Evolutionary conservation across 2,329 filamentous ascomycete genomes (phyloP).

Genomic region (Apiospora malaysiana): DNA sequence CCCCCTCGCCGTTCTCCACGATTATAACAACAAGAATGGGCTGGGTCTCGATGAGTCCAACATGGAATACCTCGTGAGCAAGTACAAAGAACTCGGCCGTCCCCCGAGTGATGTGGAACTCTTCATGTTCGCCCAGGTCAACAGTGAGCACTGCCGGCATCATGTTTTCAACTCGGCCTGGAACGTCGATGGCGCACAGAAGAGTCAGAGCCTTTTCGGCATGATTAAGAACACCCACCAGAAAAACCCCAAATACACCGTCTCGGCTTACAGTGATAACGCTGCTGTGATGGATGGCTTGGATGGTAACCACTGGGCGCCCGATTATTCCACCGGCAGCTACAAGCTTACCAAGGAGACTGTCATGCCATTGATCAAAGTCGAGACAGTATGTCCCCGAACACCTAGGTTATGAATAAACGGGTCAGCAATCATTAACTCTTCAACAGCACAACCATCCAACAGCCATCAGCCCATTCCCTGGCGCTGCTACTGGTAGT

Average conservation of each 20-base stretch:
- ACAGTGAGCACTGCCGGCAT: slow-evolving; percentile 79
- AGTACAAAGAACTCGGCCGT: slow-evolving; percentile 69
- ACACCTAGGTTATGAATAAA: no score
- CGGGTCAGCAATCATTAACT: not conserved
- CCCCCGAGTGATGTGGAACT: slow-evolving; percentile 85
- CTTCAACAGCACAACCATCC: slow-evolving; percentile 75
- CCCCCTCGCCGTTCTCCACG: slow-evolving; percentile 75
- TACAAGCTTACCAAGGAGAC: slow-evolving; percentile 88
- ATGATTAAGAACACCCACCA: slow-evolving; percentile 98
- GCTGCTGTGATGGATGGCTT: slow-evolving; percentile 87
- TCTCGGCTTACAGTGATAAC: slow-evolving; percentile 97
- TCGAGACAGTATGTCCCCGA: slow-evolving; percentile 80
- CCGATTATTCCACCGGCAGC: slow-evolving; percentile 82
- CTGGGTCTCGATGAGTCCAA: slow-evolving; percentile 87
- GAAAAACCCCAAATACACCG: slow-evolving; percentile 78
- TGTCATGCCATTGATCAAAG: slow-evolving; percentile 89
- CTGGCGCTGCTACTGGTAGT: slow-evolving; percentile 92
- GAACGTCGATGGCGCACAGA: slow-evolving; percentile 87
- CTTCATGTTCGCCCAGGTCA: slow-evolving; percentile 99
- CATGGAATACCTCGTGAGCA: slow-evolving; percentile 92
- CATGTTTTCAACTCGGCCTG: slow-evolving; percentile 98
- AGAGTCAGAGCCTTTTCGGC: slow-evolving; percentile 82
- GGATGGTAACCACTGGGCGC: slow-evolving; percentile 80
- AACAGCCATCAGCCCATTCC: slow-evolving; percentile 79
- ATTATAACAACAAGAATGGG: slow-evolving; percentile 84